phyloP scores from a whole-genome alignment of 306 rosid species.

The Citrullus mucosospermus region DNA sequence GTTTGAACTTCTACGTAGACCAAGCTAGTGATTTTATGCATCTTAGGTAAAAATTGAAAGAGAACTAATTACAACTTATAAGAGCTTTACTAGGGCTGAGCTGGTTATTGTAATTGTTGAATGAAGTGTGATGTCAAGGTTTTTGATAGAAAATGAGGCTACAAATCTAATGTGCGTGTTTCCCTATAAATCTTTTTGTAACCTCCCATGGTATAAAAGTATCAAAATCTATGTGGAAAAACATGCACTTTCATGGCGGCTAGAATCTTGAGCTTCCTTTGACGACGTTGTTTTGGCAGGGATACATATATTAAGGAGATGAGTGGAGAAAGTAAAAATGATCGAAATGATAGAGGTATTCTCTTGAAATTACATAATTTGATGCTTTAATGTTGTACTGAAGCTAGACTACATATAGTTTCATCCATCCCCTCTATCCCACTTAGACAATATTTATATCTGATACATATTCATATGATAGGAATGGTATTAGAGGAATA shows the following conservation, averaged over 20 bases:
- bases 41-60: background rate
- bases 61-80: background rate
- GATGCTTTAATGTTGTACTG: conserved; percentile 10
- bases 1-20: background rate
- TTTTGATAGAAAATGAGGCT: background rate
- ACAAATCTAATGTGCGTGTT: background rate
- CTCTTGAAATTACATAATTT: conserved; percentile 4
- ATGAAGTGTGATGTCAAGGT: background rate
- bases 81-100: background rate
- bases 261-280: background rate
- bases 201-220: background rate
- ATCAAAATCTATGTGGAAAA: background rate
- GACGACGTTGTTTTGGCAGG: conserved; percentile 20
- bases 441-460: background rate
- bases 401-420: background rate
- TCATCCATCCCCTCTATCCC: background rate
- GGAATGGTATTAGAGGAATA: too few relatives aligned
- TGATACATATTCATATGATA: too few relatives aligned
- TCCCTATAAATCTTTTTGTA: background rate
- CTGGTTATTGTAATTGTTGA: background rate
- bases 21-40: background rate
- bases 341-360: conserved; percentile 94
- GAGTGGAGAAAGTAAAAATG: conserved; percentile 87
- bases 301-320: conserved; percentile 83
- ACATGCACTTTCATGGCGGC: background rate